phyloP scores from a whole-genome alignment of 2,329 filamentous ascomycete species.

The Alternaria gansuensis region DNA sequence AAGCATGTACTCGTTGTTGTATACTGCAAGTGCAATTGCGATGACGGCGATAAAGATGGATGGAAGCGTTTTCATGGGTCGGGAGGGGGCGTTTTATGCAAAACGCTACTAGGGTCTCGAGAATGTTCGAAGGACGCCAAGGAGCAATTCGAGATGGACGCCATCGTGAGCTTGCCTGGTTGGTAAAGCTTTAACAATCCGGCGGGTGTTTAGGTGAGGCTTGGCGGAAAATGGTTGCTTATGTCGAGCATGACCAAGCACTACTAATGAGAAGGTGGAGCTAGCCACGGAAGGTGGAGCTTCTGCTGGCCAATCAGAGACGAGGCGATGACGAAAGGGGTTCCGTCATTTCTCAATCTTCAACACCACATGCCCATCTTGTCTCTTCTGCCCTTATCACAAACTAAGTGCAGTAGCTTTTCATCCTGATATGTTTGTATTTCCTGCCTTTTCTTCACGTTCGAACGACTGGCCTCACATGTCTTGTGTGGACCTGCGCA shows the following conservation, averaged over 20 bases:
- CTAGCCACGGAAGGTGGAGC: constrained; percentile 9
- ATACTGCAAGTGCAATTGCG: constrained; percentile 52
- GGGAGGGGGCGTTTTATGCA: constrained; percentile 47
- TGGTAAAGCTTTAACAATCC: constrained; percentile 45
- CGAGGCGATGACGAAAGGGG: not conserved
- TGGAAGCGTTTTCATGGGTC: constrained; percentile 52
- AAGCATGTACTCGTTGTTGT: constrained; percentile 56
- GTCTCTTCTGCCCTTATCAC: not conserved
- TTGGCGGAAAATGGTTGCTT: constrained; percentile 26
- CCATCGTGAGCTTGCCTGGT: constrained; percentile 35
- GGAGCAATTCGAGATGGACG: constrained; percentile 20
- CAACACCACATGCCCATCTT: constrained; percentile 1
- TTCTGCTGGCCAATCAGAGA: constrained; percentile 17
- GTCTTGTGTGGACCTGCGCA: not conserved
- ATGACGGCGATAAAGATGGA: constrained; percentile 56
- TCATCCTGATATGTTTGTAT: not conserved
- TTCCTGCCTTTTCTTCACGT: not conserved
- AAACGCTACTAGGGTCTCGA: constrained; percentile 29
- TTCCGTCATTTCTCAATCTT: constrained; percentile 5
- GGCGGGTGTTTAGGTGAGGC: constrained; percentile 13
- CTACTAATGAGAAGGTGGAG: constrained; percentile 15
- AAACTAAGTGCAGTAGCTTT: not conserved
- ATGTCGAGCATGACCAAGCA: constrained; percentile 36
- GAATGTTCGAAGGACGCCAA: constrained; percentile 42
- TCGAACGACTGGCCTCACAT: not conserved